Conservation (phyloP, 192 early-diverging fungal species). For the Phycomyces blakesleeanus region DNA sequence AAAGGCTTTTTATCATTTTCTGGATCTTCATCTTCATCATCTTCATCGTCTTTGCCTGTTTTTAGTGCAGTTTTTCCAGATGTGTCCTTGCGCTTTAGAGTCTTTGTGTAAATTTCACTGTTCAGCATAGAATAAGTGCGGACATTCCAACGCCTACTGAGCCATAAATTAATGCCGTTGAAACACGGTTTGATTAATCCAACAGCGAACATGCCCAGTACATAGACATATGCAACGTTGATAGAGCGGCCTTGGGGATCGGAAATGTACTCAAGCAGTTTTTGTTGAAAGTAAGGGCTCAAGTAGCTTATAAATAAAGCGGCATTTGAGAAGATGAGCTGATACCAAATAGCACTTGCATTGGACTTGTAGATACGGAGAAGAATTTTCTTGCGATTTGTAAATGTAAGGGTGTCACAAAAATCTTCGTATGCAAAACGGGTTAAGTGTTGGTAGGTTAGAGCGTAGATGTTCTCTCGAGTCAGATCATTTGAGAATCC, state of each 20-base stretch:
- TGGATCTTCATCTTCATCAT: slow-evolving; percentile 30
- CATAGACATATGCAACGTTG: slow-evolving; percentile 52
- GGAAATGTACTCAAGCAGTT: slow-evolving; percentile 41
- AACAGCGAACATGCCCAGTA: slow-evolving; percentile 46
- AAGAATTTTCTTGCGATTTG: not conserved
- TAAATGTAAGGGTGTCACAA: slow-evolving; percentile 3
- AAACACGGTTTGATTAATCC: slow-evolving; percentile 20
- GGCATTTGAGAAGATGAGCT: slow-evolving; percentile 13
- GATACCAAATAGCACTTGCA: not conserved
- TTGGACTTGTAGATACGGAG: slow-evolving; percentile 18
- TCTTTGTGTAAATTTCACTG: slow-evolving; percentile 58
- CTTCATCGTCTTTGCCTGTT: slow-evolving; percentile 24
- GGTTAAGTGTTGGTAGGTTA: slow-evolving; percentile 15
- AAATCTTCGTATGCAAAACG: slow-evolving; percentile 17
- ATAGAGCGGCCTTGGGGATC: slow-evolving; percentile 25
- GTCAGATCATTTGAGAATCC: slow-evolving; percentile 2
- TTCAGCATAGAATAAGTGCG: slow-evolving; percentile 52
- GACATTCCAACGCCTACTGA: slow-evolving; percentile 43
- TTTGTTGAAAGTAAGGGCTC: slow-evolving; percentile 43
- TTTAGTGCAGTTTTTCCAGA: slow-evolving; percentile 45
- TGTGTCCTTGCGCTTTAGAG: slow-evolving; percentile 57
- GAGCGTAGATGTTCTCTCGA: slow-evolving; percentile 17
- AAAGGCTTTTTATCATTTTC: slow-evolving; percentile 28
- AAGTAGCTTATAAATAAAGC: slow-evolving; percentile 31
- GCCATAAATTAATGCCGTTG: slow-evolving; percentile 34